A percentile compares a stretch with the other conserved stretches of the same genome.
Conservation (phyloP, 768 basidiomycete species). For the Russula earlei region DNA sequence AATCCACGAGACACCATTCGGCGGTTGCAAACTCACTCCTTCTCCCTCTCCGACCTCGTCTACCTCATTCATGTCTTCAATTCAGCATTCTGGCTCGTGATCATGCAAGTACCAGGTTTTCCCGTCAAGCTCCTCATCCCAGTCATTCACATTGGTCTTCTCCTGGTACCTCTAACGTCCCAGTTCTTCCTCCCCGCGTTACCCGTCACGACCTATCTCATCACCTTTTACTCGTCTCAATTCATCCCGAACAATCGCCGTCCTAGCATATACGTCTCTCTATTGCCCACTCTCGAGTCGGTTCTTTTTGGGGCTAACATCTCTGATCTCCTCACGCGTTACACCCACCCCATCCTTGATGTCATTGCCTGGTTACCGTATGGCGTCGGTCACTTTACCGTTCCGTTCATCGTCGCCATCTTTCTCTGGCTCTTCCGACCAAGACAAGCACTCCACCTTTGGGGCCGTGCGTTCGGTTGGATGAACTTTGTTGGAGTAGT, state of each 20-base stretch:
- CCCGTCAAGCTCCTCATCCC: conserved; percentile 75
- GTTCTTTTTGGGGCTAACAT: conserved; percentile 97
- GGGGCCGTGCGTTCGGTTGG: conserved; percentile 84
- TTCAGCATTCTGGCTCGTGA: conserved; percentile 58
- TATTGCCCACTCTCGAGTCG: conserved; percentile 90
- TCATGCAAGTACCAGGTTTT: conserved; percentile 63
- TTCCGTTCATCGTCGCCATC: conserved; percentile 80
- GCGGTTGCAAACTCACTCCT: conserved; percentile 48
- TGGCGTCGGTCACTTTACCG: conserved; percentile 83
- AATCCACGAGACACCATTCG: conserved; percentile 56
- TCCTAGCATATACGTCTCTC: conserved; percentile 80
- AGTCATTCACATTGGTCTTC: conserved; percentile 50
- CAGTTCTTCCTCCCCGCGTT: conserved; percentile 88
- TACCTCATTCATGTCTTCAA: conserved; percentile 57
- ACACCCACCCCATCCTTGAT: conserved; percentile 87
- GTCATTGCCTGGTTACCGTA: conserved; percentile 95
- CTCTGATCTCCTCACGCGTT: conserved; percentile 91
- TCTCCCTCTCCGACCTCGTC: conserved; percentile 45
- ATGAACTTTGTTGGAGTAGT: conserved; percentile 86
- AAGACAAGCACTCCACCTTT: conserved; percentile 70
- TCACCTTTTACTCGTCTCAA: conserved; percentile 77
- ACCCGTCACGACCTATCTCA: conserved; percentile 78
- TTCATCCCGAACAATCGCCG: conserved; percentile 73
- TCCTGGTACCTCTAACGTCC: conserved; percentile 77
- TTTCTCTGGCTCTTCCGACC: conserved; percentile 86